phyloP scores from a whole-genome alignment of 2,329 filamentous ascomycete species.

The Fusarium burgessii region DNA sequence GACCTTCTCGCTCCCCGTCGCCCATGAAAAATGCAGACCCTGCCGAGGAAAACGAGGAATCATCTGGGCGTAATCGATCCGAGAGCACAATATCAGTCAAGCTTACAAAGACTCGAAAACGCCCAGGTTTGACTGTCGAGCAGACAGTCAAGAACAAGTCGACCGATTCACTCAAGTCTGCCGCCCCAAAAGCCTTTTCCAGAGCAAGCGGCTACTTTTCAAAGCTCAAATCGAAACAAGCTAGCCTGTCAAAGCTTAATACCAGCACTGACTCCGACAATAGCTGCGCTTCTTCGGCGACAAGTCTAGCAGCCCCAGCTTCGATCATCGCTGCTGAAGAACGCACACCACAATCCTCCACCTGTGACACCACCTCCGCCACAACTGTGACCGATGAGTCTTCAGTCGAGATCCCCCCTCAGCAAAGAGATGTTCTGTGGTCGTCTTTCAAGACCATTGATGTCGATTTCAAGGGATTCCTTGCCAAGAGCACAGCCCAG shows the following conservation, averaged over 20 bases:
- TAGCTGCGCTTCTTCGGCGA: conserved; percentile 61
- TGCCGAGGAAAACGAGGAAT: conserved; percentile 38
- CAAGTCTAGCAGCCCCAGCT: conserved; percentile 59
- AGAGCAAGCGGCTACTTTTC: conserved; percentile 63
- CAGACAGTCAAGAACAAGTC: conserved; percentile 42
- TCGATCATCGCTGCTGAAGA: conserved; percentile 51
- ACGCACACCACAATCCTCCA: conserved; percentile 55
- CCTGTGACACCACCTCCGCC: conserved; percentile 54
- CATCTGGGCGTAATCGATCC: conserved; percentile 40
- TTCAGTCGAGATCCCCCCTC: conserved; percentile 58
- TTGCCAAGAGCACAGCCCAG: conserved; percentile 76
- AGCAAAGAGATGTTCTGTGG: conserved; percentile 66
- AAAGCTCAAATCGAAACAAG: conserved; percentile 61
- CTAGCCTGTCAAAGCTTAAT: conserved; percentile 54
- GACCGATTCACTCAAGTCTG: conserved; percentile 53
- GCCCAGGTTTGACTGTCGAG: conserved; percentile 47
- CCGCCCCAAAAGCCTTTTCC: conserved; percentile 54
- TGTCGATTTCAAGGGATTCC: conserved; percentile 67
- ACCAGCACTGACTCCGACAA: conserved; percentile 55
- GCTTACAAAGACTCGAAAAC: conserved; percentile 46
- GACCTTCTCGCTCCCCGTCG: conserved; percentile 62
- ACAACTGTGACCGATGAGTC: conserved; percentile 58
- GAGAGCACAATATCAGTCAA: conserved; percentile 44
- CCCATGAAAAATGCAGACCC: conserved; percentile 52
- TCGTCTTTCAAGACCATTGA: conserved; percentile 67